Evolutionary conservation across 2,329 filamentous ascomycete genomes (phyloP).

Genomic region (Colletotrichum acutatum): DNA sequence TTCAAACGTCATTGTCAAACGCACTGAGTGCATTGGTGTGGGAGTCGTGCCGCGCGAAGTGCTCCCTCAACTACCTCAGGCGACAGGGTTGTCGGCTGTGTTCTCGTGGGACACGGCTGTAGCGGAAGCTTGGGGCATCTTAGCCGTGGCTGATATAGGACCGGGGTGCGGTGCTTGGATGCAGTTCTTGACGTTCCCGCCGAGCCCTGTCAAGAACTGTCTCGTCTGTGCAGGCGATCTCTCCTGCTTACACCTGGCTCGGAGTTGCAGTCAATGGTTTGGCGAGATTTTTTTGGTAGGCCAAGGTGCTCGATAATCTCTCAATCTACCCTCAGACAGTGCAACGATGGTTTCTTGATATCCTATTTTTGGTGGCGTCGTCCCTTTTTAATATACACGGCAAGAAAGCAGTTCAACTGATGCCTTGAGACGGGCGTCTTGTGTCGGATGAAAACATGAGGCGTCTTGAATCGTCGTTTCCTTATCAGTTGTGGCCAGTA

Average conservation of each 20-base stretch:
- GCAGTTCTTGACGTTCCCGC: conserved; percentile 29
- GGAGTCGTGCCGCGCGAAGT: conserved; percentile 33
- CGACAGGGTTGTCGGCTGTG: conserved; percentile 26
- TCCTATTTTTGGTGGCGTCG: conserved; percentile 24
- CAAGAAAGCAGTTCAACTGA: neutral
- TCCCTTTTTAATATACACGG: neutral
- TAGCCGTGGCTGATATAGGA: conserved; percentile 30
- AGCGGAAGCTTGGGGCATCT: conserved; percentile 32
- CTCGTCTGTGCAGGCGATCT: conserved; percentile 35
- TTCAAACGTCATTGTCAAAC: conserved; percentile 37
- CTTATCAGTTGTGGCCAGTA: conserved; percentile 8
- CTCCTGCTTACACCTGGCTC: conserved; percentile 2
- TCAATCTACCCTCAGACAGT: conserved; percentile 2
- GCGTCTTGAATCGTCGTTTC: conserved; percentile 12
- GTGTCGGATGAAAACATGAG: conserved; percentile 4
- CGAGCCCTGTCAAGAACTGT: conserved; percentile 18
- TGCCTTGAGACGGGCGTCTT: neutral
- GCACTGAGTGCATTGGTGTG: conserved; percentile 34
- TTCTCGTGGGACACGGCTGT: conserved; percentile 24
- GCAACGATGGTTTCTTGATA: neutral
- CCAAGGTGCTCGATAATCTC: neutral
- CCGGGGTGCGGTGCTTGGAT: conserved; percentile 21
- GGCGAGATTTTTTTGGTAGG: conserved; percentile 1
- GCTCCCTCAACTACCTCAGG: conserved; percentile 17
- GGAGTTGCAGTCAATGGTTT: conserved; percentile 17